Conservation (phyloP, 306 rosid species). For the Medicago lupulina region DNA sequence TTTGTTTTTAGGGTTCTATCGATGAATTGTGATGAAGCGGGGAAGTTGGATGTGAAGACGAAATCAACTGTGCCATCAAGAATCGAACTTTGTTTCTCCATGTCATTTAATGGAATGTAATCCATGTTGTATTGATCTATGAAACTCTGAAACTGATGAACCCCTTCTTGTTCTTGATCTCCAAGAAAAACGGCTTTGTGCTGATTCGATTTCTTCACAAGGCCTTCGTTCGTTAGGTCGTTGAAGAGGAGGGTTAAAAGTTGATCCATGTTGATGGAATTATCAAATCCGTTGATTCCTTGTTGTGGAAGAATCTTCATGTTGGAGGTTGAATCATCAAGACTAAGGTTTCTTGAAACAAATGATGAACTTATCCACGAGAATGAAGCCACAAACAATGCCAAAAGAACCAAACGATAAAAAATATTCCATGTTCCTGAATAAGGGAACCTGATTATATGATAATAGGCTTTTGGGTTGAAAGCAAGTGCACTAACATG, state of each 20-base stretch:
- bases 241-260: no score
- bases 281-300: no score
- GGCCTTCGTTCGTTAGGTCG: no score
- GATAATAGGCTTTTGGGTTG: conserved; percentile 43
- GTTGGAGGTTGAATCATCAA: not conserved
- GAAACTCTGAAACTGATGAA: no score
- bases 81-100: conserved; percentile 40
- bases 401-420: conserved; percentile 42
- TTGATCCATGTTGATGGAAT: no score
- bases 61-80: conserved; percentile 46
- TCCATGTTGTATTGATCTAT: no score
- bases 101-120: conserved; percentile 4
- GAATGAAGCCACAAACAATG: conserved; percentile 50
- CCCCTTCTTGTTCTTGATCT: no score
- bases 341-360: conserved; percentile 18
- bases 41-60: conserved; percentile 47
- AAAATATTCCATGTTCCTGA: conserved; percentile 45
- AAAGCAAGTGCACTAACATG: conserved; percentile 14
- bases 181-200: no score
- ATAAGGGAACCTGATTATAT: conserved; percentile 45
- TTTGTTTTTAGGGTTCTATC: conserved; percentile 45
- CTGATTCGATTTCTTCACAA: no score
- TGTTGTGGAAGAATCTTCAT: conserved; percentile 2
- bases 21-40: conserved; percentile 46
- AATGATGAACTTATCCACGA: conserved; percentile 43